Base-by-base conservation (phyloP, 306 rosid species). In the Pterocarpus macrocarpus region DNA sequence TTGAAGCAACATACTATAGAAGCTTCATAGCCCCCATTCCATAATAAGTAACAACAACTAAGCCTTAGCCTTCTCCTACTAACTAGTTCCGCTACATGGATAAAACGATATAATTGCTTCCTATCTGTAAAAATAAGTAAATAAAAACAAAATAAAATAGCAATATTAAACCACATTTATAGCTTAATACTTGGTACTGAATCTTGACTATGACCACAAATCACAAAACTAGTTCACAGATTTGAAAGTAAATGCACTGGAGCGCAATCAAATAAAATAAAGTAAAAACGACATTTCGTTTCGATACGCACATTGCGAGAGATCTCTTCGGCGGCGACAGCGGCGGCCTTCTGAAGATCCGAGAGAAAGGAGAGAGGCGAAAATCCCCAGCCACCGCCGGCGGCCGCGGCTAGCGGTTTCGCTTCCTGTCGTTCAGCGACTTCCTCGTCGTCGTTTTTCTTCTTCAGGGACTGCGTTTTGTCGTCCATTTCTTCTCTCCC, bases 311-410 rank as follows among this genome's bases (percentile, higher is more conserved):
- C 98, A 89, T 89, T 92, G 87, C 98, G 97, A 47, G 98, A 92
- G 87, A 94, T 92, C 89, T 94, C 98, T 74, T 94, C 96, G 8
- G 97, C 98, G 50, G 98, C 98, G 69, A 90, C 96, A 57, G 90
- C 90, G 8, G 97, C 98, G 22, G 97, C 98, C 41, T 91, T 92
- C 78, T 92, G 98, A 79, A 94, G 97, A 91, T 94, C 97, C 4
- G 91, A 81, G 81, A 92, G 84, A 80, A 94, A 90, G 3, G 97
- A 85, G 67, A 90, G 80, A n/a, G 90, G 73, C 28, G 97, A 90
- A 71, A 94, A 89, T 3, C 92, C 97, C 97, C 98, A 94, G 32
- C 94, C 94, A 30, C 97, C 97, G 13, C 35, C 30, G 50, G n/a
- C 75, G 57, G 79, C 6, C 22, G 55, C 44, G 53, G 47, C 70